These are phyloP conservation scores for Cordyceps javanica DNA, from an alignment of 2,329 filamentous ascomycete genomes.

Conservation along the genomic window DNA sequence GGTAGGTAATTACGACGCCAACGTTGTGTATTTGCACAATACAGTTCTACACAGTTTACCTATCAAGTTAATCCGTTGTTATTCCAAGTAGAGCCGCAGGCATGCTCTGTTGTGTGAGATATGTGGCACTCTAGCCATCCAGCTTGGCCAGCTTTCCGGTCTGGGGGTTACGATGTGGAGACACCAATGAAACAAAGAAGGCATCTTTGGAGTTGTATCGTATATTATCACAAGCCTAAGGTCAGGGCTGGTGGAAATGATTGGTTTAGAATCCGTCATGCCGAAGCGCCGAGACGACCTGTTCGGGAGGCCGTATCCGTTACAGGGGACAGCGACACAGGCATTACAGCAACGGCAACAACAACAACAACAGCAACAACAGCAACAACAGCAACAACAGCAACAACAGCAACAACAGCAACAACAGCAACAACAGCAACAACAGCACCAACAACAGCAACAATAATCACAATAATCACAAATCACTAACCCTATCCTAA, in stretches of 20 bases:
- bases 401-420: no score
- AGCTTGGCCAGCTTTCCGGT: no score
- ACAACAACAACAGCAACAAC: no score
- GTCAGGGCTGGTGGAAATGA: neutral
- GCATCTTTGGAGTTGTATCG: neutral
- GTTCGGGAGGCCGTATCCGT: no score
- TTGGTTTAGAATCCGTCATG: neutral
- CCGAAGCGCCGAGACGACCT: neutral
- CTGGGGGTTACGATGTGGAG: neutral
- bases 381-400: no score
- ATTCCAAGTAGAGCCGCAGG: neutral
- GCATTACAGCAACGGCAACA: no score
- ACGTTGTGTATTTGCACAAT: neutral
- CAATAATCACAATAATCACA: no score
- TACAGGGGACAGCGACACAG: no score
- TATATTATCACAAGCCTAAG: neutral
- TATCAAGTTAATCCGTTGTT: neutral
- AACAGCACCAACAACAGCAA: no score
- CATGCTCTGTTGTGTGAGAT: neutral
- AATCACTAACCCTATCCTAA: no score
- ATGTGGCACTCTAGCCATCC: no score
- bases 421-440: no score
- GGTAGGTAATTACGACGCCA: slow-evolving; percentile 1
- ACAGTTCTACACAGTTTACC: neutral
- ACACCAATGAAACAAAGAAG: neutral